phyloP scores from a whole-genome alignment of 2,329 filamentous ascomycete genomes.

The Fusarium dimerum region DNA sequence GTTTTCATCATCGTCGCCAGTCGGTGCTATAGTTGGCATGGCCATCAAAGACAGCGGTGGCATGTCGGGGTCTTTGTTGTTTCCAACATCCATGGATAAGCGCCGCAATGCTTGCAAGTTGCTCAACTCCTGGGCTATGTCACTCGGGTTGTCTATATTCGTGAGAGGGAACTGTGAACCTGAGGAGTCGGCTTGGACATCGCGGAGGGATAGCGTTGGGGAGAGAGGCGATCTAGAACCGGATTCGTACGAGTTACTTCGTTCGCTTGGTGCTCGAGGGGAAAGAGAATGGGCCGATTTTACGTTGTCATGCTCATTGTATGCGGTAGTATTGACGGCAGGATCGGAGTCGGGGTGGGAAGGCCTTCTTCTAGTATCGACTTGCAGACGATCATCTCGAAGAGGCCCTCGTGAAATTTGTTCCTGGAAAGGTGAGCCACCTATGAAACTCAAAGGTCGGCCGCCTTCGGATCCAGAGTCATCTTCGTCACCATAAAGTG shows the following conservation, averaged over 20 bases:
- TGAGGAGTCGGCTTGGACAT: slow-evolving; percentile 63
- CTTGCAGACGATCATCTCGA: slow-evolving; percentile 33
- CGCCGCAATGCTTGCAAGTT: slow-evolving; percentile 87
- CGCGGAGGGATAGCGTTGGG: slow-evolving; percentile 54
- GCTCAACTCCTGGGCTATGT: slow-evolving; percentile 88
- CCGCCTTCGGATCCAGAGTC: slow-evolving; percentile 57
- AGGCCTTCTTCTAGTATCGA: slow-evolving; percentile 43
- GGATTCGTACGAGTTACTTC: slow-evolving; percentile 43
- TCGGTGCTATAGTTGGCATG: slow-evolving; percentile 72
- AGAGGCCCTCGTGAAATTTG: slow-evolving; percentile 41
- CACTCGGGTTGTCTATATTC: slow-evolving; percentile 86
- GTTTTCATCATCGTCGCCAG: slow-evolving; percentile 75
- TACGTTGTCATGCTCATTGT: slow-evolving; percentile 36
- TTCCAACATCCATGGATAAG: slow-evolving; percentile 93
- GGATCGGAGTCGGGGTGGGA: slow-evolving; percentile 50
- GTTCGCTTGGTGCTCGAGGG: slow-evolving; percentile 40
- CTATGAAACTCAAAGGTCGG: slow-evolving; percentile 75
- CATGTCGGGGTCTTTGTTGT: slow-evolving; percentile 70
- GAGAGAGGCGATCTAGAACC: slow-evolving; percentile 48
- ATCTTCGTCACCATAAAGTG: slow-evolving; percentile 80
- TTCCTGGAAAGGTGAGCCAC: slow-evolving; percentile 55
- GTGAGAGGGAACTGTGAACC: slow-evolving; percentile 73
- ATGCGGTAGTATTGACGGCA: slow-evolving; percentile 31
- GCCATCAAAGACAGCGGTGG: slow-evolving; percentile 68
- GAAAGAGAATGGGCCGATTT: slow-evolving; percentile 48